Conservation (phyloP, 2,329 filamentous ascomycete species). For the Rhytidhysteron rufulum region DNA sequence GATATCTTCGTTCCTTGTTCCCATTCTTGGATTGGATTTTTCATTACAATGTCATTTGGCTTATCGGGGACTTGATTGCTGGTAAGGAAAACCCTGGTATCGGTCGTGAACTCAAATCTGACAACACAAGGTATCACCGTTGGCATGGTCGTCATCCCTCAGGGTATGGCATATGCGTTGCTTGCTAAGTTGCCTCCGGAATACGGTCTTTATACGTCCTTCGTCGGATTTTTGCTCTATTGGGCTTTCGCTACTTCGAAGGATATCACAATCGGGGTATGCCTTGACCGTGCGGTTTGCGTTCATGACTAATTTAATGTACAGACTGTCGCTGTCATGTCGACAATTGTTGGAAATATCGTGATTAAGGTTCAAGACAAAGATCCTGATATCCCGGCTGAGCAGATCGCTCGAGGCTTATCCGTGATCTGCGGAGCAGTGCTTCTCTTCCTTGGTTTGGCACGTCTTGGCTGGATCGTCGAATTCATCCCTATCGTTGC, state of each 20-base stretch:
- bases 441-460: conserved; percentile 73
- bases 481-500: conserved; percentile 90
- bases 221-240: conserved; percentile 92
- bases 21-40: conserved; percentile 79
- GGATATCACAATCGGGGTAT: conserved; percentile 93
- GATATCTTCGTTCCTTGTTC: conserved; percentile 70
- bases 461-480: conserved; percentile 84
- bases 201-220: conserved; percentile 90
- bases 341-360: conserved; percentile 80
- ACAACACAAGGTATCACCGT: conserved; percentile 58
- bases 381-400: conserved; percentile 31
- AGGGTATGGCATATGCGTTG: conserved; percentile 91
- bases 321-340: conserved; percentile 92
- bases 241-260: conserved; percentile 99
- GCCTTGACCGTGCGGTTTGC: too few relatives aligned
- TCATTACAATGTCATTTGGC: conserved; percentile 81
- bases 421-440: conserved; percentile 77
- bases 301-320: too few relatives aligned
- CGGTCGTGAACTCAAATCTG: too few relatives aligned
- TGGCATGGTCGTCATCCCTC: conserved; percentile 79
- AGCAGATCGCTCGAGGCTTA: conserved; percentile 56
- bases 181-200: conserved; percentile 74
- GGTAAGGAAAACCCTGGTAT: conserved; percentile 54
- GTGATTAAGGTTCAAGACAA: conserved; percentile 59
- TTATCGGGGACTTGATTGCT: conserved; percentile 80